Evolutionary conservation across 139 green algal species (phyloP).

Genomic region (Tetraselmis striata): DNA sequence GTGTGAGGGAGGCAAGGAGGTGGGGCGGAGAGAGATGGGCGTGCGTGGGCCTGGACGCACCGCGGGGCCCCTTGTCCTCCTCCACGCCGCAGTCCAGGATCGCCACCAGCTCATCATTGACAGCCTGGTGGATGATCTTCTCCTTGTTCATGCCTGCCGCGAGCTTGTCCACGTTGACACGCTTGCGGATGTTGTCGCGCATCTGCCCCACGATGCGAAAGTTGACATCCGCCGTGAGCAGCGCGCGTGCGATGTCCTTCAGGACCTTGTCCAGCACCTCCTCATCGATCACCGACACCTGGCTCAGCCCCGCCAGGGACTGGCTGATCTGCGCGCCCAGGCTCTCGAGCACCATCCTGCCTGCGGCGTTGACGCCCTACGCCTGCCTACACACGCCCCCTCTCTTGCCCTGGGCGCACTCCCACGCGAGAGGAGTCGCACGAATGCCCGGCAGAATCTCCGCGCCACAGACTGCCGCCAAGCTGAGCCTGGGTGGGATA

Average conservation of each 20-base stretch:
- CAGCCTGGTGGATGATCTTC: conserved; percentile 87
- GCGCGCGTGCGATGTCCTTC: conserved; percentile 90
- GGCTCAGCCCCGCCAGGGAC: conserved; percentile 71
- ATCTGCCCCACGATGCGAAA: conserved; percentile 43
- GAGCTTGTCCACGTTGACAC: conserved; percentile 79
- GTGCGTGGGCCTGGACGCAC: neutral
- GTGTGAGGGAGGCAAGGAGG: too few species aligned
- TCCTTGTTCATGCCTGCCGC: conserved; percentile 90
- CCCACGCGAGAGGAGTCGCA: too few species aligned
- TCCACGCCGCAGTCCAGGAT: conserved; percentile 73
- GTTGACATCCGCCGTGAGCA: conserved; percentile 46
- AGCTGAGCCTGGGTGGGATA: too few species aligned
- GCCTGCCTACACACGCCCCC: too few species aligned
- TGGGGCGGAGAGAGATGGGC: neutral
- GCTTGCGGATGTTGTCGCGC: conserved; percentile 83
- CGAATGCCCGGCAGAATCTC: too few species aligned
- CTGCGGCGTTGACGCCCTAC: too few species aligned
- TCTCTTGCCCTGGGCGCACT: too few species aligned
- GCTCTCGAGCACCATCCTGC: conserved; percentile 90
- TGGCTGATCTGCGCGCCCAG: conserved; percentile 75
- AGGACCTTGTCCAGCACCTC: conserved; percentile 81
- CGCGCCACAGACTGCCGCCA: too few species aligned
- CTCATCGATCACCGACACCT: conserved; percentile 80
- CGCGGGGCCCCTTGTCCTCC: conserved; percentile 35
- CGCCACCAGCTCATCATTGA: conserved; percentile 82